Evolutionary conservation across 108 stramenopile species (phyloP).

Genomic region (Schizochytrium sp.): DNA sequence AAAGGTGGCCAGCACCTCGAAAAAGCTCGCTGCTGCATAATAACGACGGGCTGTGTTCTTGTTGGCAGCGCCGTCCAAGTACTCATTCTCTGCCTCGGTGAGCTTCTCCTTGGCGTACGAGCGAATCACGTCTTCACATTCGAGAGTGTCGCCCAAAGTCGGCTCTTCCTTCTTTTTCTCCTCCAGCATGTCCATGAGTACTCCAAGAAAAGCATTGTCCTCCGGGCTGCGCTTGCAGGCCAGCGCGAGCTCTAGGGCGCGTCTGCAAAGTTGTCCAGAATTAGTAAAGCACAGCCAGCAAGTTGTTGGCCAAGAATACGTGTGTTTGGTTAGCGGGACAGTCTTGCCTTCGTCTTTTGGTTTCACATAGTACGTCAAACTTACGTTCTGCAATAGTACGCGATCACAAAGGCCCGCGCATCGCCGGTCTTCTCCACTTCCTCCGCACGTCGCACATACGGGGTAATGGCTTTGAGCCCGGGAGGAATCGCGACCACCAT

Average conservation of each 20-base stretch:
- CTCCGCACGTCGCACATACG: background rate
- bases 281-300: too few relatives aligned
- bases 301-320: too few relatives aligned
- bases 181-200: constrained; percentile 6
- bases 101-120: constrained; percentile 49
- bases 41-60: constrained; percentile 74
- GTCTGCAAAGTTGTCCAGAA: background rate
- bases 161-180: background rate
- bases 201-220: background rate
- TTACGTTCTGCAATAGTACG: constrained; percentile 15
- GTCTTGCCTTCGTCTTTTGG: too few relatives aligned
- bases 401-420: background rate
- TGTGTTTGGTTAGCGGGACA: too few relatives aligned
- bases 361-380: background rate
- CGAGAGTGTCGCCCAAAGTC: background rate
- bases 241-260: background rate
- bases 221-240: background rate
- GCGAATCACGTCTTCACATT: background rate
- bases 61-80: constrained; percentile 59
- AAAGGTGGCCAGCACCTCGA: constrained; percentile 80
- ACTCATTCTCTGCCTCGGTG: constrained; percentile 72
- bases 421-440: constrained; percentile 13
- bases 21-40: constrained; percentile 78
- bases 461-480: background rate
- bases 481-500: background rate